phyloP scores from a whole-genome alignment of 805 yeast genomes.

The Pichia membranifaciens region DNA sequence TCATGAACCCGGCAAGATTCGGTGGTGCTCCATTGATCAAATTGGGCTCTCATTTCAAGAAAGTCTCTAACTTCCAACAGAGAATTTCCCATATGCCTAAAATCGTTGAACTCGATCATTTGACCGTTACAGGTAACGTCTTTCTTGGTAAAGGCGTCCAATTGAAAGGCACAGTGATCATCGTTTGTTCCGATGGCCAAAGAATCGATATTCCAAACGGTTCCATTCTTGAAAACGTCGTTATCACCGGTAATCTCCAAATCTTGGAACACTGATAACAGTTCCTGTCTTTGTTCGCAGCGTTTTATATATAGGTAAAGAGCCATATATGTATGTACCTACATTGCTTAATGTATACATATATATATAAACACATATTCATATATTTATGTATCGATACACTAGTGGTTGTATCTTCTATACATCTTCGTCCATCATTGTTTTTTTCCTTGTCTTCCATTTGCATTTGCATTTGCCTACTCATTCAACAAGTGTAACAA shows the following conservation, averaged over 20 bases:
- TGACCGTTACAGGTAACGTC: constrained; percentile 96
- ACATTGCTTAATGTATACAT: no score
- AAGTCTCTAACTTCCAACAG: constrained; percentile 83
- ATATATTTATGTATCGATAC: no score
- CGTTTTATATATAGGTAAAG: no score
- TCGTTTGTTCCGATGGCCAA: constrained; percentile 95
- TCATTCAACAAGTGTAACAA: no score
- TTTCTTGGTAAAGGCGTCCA: constrained; percentile 83
- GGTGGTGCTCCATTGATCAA: constrained; percentile 93
- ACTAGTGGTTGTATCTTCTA: no score
- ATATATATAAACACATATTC: no score
- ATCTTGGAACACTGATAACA: constrained; percentile 62
- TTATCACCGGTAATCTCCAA: constrained; percentile 92
- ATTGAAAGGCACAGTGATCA: constrained; percentile 94
- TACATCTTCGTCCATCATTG: no score
- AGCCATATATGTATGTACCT: no score
- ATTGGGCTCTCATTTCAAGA: constrained; percentile 94
- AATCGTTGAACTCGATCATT: constrained; percentile 92
- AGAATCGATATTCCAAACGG: constrained; percentile 98
- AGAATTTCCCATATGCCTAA: constrained; percentile 95
- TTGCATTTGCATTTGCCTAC: no score
- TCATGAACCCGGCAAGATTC: constrained; percentile 76
- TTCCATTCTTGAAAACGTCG: constrained; percentile 89
- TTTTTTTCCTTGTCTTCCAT: no score
- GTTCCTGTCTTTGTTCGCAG: no score